Evolutionary conservation across 2,329 filamentous ascomycete species (phyloP), one percentile per base, ranked within the genome.

Genomic region (Mycocentrospora acerina): DNA sequence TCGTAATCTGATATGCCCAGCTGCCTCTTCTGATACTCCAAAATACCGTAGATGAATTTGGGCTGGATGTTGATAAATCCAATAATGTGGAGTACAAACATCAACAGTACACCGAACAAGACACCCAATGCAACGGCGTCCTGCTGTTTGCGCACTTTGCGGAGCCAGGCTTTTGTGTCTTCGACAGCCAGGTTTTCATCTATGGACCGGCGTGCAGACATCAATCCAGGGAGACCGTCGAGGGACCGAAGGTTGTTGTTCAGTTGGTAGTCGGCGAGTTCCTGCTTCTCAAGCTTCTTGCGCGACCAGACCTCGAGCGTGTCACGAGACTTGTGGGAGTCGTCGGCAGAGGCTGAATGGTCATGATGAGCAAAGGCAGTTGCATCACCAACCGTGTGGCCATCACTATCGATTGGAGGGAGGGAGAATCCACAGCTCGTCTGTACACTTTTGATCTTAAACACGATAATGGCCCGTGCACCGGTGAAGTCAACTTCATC

Each of bases 341-440:
- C 37, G 9, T 24, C 29, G 15, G 31, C 42, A 19, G 46, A 42
- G 8, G 55, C 46, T 7, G 35, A 39, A 14, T 34, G 30, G 2
- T 44, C 46, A n/a, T 58, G 54, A 9, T 58, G 41, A 2, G 55
- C 57, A 40, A 52, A 42, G 14, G 49, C 45, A 4, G 55, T 42
- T 8, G 54, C 53, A 29, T 55, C 49, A 14, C 42, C 44, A 12
- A 45, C 44, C 4, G 34, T 35, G 11, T 32, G 32, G 32, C 37
- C 33, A n/a, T n/a, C n/a, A n/a, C 30, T 31, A 17, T 32, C 22
- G 51, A 69, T 63, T 19, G 74, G 67, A 2, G 82, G 82, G 7
- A 86, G 81, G 16, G 77, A 80, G 51, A 75, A 86, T 6, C 83
- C 83, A 55, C 83, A 87, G 34, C 77, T 80, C 8, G 80, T 85